Percentiles rank a stretch among this genome's conserved stretches.
Evolutionary conservation across 106 monocot species (phyloP).

Genomic region (Phalaenopsis aphrodite): DNA sequence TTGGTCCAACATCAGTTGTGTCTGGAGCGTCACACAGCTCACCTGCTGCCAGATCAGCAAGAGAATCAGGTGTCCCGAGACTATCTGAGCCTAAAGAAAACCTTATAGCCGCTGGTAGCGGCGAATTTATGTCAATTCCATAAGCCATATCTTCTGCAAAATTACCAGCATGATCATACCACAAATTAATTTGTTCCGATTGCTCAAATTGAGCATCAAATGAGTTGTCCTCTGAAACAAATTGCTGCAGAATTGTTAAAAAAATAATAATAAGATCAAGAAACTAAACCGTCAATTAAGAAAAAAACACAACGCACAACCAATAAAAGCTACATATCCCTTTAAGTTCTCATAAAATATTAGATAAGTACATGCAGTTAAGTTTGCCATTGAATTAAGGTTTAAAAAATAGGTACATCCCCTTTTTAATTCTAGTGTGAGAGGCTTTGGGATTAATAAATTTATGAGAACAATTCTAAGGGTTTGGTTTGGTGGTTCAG

Average conservation of each 20-base stretch:
- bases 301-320: not conserved
- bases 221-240: not conserved
- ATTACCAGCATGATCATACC: not conserved
- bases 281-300: not conserved
- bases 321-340: not conserved
- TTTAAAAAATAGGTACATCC: too few species aligned
- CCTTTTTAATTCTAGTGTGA: too few species aligned
- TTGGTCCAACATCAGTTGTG: not conserved
- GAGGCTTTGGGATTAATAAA: too few species aligned
- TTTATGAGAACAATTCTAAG: too few species aligned
- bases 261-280: not conserved
- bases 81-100: not conserved
- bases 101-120: not conserved
- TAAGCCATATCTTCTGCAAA: not conserved
- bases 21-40: not conserved
- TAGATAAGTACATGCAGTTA: too few species aligned
- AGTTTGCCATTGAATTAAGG: too few species aligned
- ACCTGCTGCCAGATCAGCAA: not conserved
- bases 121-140: not conserved
- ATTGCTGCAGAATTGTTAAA: not conserved
- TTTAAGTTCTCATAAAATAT: too few species aligned
- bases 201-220: slow-evolving; percentile 1
- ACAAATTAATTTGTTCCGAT: not conserved
- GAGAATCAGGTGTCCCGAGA: not conserved
- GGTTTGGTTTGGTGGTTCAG: too few species aligned